Evolutionary conservation across 2,329 filamentous ascomycete species (phyloP), one percentile per base, ranked within the genome.

Genomic region (Eurotiales sp.): DNA sequence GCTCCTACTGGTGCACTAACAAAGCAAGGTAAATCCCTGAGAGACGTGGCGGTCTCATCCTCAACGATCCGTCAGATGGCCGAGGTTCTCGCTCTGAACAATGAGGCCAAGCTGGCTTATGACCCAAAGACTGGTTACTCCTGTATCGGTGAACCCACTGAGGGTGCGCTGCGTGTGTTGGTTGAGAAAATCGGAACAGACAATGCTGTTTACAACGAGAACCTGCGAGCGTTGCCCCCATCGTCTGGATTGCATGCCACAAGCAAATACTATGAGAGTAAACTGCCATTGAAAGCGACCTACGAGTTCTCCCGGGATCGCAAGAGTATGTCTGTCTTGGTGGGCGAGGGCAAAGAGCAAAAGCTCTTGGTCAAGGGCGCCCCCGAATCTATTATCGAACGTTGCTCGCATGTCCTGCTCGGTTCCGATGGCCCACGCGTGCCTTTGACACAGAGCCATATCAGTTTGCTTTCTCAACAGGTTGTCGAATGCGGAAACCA

Each of bases 271-370:
- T 96, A 96, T 68, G 91, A 95, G 73, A 79, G 83, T 59, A 80
- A 82, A 59, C 82, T 85, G 45, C 83, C 84, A 47, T 84, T 87
- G 37, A 78, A 96, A 51, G 86, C 91, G 8, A 96, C 90, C 10
- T 99, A 90, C 62, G 93, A 99, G 68, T 99, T 99, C 73, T 97
- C 93, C 1, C 85, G 93, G 61, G 93, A 99, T 71, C 84, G 93
- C 56, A 99, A 99, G 82, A 97, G 92, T 72, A 99, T 99, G 93
- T 99, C 93, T 43, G 95, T 99, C 30, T 76, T 97, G 53, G 89
- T 95, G 56, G 81, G 86, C 58, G 79, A 81, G 50, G 85, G 81
- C 51, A 77, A 78, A 45, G 72, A 83, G 47, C 83, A 93, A 73
- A 90, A 87, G 68, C 84, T 99, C 10, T 80, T 99, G 44, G 91